These are phyloP conservation scores for Diphasiastrum complanatum DNA, from an alignment of 83 land plant species.

Conservation along the genomic window DNA sequence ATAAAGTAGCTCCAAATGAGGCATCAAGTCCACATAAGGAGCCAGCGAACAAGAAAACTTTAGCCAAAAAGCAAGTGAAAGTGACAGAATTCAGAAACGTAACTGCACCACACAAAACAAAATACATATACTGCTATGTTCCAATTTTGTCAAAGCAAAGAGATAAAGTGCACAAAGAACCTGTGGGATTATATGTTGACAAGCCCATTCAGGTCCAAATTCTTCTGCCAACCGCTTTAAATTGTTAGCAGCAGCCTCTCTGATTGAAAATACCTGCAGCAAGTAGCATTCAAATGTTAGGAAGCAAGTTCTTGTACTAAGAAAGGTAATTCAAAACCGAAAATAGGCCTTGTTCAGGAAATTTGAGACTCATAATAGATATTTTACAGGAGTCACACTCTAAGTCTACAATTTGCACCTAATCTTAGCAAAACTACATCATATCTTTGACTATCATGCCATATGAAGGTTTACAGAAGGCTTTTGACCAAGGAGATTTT, in stretches of 20 bases:
- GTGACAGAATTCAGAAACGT: background rate
- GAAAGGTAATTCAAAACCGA: no score
- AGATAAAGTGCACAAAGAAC: constrained; percentile 31
- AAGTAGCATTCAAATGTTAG: background rate
- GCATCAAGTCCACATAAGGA: no score
- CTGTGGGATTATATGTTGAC: constrained; percentile 93
- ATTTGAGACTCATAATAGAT: no score
- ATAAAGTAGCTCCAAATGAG: no score
- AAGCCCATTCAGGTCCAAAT: constrained; percentile 99
- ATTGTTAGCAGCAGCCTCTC: constrained; percentile 98
- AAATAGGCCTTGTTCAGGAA: no score
- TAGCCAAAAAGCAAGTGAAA: background rate
- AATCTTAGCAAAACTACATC: no score
- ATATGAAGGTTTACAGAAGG: no score
- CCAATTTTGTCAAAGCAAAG: background rate
- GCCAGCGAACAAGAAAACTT: background rate
- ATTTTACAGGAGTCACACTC: no score
- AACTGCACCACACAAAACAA: background rate
- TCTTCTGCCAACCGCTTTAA: constrained; percentile 94
- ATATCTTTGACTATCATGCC: no score
- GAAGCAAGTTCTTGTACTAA: no score
- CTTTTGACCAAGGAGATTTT: no score
- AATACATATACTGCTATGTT: background rate
- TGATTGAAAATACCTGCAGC: constrained; percentile 81
- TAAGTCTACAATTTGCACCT: no score